phyloP scores from a whole-genome alignment of 495 filamentous ascomycete genomes.

The Podospora sp. region DNA sequence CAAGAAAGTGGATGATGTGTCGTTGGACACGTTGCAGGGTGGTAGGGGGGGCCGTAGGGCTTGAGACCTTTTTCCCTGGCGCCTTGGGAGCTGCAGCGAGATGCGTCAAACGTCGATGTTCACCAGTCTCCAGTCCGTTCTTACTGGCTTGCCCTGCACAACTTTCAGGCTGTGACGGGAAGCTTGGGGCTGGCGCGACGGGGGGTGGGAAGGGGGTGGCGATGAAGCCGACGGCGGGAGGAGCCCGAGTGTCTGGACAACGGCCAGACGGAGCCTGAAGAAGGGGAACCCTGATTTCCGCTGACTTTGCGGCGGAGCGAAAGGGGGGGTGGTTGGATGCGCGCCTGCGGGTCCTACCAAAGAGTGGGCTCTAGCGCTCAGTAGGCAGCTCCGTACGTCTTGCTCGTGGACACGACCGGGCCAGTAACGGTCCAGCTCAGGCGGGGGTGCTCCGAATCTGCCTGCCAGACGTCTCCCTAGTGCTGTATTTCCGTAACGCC shows the following conservation, averaged over 20 bases:
- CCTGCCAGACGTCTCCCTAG: background rate
- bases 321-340: slow-evolving; percentile 27
- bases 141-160: slow-evolving; percentile 47
- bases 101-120: slow-evolving; percentile 47
- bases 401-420: slow-evolving; percentile 35
- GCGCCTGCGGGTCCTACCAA: slow-evolving; percentile 33
- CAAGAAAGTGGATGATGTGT: slow-evolving; percentile 51
- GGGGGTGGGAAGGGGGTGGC: slow-evolving; percentile 22
- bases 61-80: slow-evolving; percentile 45
- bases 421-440: slow-evolving; percentile 19
- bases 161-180: slow-evolving; percentile 53
- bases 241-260: slow-evolving; percentile 29
- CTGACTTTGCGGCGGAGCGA: slow-evolving; percentile 19
- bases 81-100: slow-evolving; percentile 51
- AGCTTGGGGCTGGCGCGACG: slow-evolving; percentile 37
- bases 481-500: slow-evolving; percentile 30
- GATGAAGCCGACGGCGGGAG: slow-evolving; percentile 27
- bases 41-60: slow-evolving; percentile 53
- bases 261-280: slow-evolving; percentile 29
- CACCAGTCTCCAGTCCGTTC: slow-evolving; percentile 43
- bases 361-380: slow-evolving; percentile 29
- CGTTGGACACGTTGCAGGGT: slow-evolving; percentile 58
- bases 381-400: slow-evolving; percentile 33
- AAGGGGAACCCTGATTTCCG: slow-evolving; percentile 22
- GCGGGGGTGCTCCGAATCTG: slow-evolving; percentile 13